These are phyloP conservation scores for Solanum infundibuliforme DNA, from an alignment of 257 asterid species.

Conservation along the genomic window DNA sequence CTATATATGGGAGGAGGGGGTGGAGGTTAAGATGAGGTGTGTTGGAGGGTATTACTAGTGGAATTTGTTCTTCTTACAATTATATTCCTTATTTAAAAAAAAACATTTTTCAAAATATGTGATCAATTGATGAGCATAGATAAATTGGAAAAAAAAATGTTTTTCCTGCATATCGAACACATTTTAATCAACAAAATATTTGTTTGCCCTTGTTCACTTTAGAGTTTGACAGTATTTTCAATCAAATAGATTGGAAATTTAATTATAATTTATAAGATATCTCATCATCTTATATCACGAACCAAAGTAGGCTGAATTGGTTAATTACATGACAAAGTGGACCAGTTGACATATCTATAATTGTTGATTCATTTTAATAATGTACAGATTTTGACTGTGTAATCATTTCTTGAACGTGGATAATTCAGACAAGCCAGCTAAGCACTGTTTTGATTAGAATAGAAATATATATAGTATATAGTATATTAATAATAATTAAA, in stretches of 20 bases:
- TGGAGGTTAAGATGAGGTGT: background rate
- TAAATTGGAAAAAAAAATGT: background rate
- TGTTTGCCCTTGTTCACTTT: background rate
- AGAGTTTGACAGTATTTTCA: background rate
- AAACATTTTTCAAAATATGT: background rate
- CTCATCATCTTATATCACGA: background rate
- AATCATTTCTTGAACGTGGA: conserved; percentile 13
- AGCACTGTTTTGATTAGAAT: background rate
- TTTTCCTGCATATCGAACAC: background rate
- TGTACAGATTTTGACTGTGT: conserved; percentile 1
- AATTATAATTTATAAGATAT: background rate
- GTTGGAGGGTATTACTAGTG: no score
- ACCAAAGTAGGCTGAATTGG: background rate
- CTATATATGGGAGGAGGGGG: background rate
- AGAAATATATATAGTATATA: background rate
- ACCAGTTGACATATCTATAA: background rate
- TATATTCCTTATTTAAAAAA: no score
- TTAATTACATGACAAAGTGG: background rate
- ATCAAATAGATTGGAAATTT: background rate
- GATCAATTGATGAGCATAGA: background rate
- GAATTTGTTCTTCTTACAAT: no score
- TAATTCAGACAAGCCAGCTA: conserved; percentile 20
- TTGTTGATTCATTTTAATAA: background rate
- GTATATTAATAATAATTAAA: background rate
- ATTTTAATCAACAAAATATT: background rate